Evolutionary conservation across 345 rosid genomes (phyloP), one percentile per base, ranked within the genome.

Genomic region (Melastoma malabathricum): DNA sequence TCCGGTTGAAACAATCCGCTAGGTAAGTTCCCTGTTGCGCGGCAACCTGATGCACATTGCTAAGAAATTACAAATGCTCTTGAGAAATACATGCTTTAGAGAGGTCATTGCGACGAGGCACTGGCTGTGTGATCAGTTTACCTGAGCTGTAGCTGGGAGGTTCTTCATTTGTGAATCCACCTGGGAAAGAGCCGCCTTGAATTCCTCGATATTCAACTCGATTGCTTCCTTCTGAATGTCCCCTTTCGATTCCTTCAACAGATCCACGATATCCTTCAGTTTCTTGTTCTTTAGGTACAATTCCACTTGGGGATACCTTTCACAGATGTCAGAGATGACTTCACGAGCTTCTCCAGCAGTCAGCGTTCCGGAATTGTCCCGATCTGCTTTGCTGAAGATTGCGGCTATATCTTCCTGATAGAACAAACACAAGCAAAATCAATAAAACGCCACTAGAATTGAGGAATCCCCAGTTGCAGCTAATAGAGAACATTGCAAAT

Each of bases 81-180:
- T 29, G 5, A 29, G 38, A 29, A 29, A 29, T 29, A 29, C 38
- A 29, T 1, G 6, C 38, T 29, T 29, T 29, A 2, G 38, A 4
- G 6, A 43, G 15, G 27, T 44, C 10, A 48, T 3, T 15, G 31
- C 15, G 15, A 34, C 10, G 13, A 3, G 9, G 20, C 31, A 48
- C 47, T 29, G 17, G 18, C 15, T n/a, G 14, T 19, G 5, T 31
- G 27, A 53, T 8, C 16, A 13, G 1, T 18, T n/a, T n/a, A 84
- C 96, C 95, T 92, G 98, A 7, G 98, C 98, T 22, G 98, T 92
- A 41, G 97, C 98, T 15, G 97, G 97, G 23, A 84, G 95, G 69
- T 70, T 72, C 71, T 87, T 92, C 96, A 87, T 78, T 80, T 82
- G 71, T 22, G 86, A 64, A 69, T 92, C 98, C 61, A 81, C 97